Base-by-base conservation (phyloP, 192 early-diverging fungal species). In the Backusella westeae region DNA sequence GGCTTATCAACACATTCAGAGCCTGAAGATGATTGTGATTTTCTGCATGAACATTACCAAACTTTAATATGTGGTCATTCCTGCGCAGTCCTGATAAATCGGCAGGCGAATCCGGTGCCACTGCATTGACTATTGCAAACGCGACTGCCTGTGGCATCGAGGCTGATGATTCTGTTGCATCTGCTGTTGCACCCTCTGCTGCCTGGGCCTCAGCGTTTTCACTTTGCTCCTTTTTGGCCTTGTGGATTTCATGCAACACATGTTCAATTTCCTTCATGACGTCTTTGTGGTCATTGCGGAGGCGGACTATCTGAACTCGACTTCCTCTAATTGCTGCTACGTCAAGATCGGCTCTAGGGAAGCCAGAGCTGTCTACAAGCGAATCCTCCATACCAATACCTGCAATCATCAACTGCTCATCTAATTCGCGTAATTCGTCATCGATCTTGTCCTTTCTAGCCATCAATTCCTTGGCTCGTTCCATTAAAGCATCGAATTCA, bases 81-180 rank as follows among this genome's bases (percentile, higher is more conserved):
- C 82, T 78, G 7, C 80, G 67, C 12, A 89, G 69, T 12, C 88
- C 88, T 5, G 88, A 87, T 70, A 82, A 78, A 35, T 74, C 35
- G 6, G 88, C 86, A 34, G 88, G 85, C 7, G 88, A 89, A 69
- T 87, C 88, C 8, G 88, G 88, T 63, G 88, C 85, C n/a, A 89
- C 83, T 3, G 82, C 84, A 72, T 88, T 88, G 8, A 89, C 84
- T 19, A 82, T 78, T 17, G 88, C 88, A 78, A 89, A 89, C 0
- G 88, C 83, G 17, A 34, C 66, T 12, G 44, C 5, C 67, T 23
- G 76, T 19, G n/a, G 53, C 9, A 34, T 41, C 69, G 23, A 15
- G 66, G 36, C 23, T 39, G 46, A 52, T 73, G 72, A 4, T 67
- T 44, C 34, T 26, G 56, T 46, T 32, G 32, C 32, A 32, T 32